Percentiles rank a stretch among this genome's conserved stretches.
Evolutionary conservation across 2,329 filamentous ascomycete genomes (phyloP).

Genomic region (Fusarium xyrophilum): DNA sequence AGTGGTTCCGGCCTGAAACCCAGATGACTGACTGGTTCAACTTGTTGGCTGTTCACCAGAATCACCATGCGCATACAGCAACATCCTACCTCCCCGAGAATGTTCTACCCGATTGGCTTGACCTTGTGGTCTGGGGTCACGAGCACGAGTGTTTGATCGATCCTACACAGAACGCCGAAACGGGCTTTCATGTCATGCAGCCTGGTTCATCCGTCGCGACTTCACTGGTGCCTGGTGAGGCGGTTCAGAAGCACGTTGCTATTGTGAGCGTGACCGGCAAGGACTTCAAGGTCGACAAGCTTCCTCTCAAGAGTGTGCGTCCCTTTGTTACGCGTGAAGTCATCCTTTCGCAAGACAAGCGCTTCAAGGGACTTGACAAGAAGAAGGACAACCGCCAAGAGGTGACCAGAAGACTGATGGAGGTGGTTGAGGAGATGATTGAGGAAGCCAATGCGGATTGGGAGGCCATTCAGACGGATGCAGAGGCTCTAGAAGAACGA

Average conservation of each 20-base stretch:
- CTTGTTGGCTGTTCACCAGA: conserved; percentile 92
- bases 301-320: conserved; percentile 85
- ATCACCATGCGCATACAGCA: conserved; percentile 89
- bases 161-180: conserved; percentile 82
- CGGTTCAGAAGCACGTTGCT: conserved; percentile 88
- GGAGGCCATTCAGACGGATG: conserved; percentile 75
- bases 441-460: conserved; percentile 82
- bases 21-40: conserved; percentile 95
- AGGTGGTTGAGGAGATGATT: conserved; percentile 85
- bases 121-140: conserved; percentile 95
- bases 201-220: conserved; percentile 96
- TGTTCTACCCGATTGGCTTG: conserved; percentile 88
- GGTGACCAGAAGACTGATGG: conserved; percentile 77
- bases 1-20: conserved; percentile 83
- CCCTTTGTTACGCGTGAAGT: conserved; percentile 91
- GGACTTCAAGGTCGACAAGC: conserved; percentile 79
- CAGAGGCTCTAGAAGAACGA: conserved; percentile 63
- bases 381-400: conserved; percentile 84
- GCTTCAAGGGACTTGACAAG: conserved; percentile 78
- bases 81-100: conserved; percentile 95
- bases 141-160: conserved; percentile 96
- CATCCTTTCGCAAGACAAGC: conserved; percentile 74
- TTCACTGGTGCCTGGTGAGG: conserved; percentile 87
- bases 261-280: conserved; percentile 84
- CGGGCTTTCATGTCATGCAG: conserved; percentile 94